Base-by-base conservation (phyloP, 1,284 basidiomycete species). In the Ceratobasidium sp. region DNA sequence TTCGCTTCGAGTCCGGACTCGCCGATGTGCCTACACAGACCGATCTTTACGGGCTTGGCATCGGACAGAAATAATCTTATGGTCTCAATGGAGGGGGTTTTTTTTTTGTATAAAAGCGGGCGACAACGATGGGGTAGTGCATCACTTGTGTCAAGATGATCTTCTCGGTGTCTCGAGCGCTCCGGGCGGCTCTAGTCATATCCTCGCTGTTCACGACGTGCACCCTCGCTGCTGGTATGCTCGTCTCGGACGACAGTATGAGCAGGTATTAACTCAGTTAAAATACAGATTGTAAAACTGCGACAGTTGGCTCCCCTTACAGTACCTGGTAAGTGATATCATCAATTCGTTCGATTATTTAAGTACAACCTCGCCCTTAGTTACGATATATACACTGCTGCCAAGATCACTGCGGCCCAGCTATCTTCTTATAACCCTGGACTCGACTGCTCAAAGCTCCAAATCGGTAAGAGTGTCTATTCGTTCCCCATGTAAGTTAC, bases 371-470 rank as follows among this genome's bases (percentile, higher is more conserved):
- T 39, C 33, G 33, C 33, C 33, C 33, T 33, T 33, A 70, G 68
- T 39, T 70, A 70, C 33, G 68, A 70, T 33, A 70, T 70, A 20
- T 70, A 70, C n/a, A 70, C 68, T 40, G 68, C 68, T 40, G 68
- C 68, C 18, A 58, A 58, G 42, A 70, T 70, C 53, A 70, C 68
- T 3, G 23, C 68, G 6, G 49, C 68, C 51, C 68, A 70, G 42
- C 68, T 70, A 20, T 10, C 68, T 40, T 70, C 68, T 51, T 70
- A 70, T 23, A 70, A 70, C 33, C 68, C 68, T 26, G 53, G 68
- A 4, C 26, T 70, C 1, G 68, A 70, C n/a, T 70, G 68, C 39
- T 70, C 68, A 23, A 58, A 55, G 20, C 20, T 70, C 20, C 68
- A 70, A 42, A 56, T 56, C 13, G 68, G 68, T 70, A 20, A 23